These are phyloP conservation scores for Artemisia argyi DNA, from an alignment of 129 eudicot species.

Conservation along the genomic window DNA sequence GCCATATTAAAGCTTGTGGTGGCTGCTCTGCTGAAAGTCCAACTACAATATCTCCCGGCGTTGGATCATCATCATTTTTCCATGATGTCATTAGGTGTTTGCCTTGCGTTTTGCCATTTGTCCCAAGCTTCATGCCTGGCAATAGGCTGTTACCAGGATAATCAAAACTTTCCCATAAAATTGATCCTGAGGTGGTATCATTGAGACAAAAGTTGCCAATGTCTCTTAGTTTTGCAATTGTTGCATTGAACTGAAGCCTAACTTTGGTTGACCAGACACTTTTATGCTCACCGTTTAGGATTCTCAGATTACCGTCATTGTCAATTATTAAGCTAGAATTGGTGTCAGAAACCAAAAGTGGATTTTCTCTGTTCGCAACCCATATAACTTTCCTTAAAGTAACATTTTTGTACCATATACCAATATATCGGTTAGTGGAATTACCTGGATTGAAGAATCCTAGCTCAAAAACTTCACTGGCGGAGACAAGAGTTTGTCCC, in stretches of 20 bases:
- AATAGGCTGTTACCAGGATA: conserved; percentile 17
- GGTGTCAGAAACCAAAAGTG: conserved; percentile 12
- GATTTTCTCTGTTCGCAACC: conserved; percentile 32
- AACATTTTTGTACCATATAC: background rate
- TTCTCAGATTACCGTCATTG: conserved; percentile 18
- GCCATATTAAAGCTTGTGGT: conserved; percentile 22
- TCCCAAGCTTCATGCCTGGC: conserved; percentile 26
- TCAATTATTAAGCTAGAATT: conserved; percentile 11
- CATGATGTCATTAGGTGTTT: conserved; percentile 22
- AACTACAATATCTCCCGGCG: conserved; percentile 3
- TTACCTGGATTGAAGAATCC: conserved; percentile 8
- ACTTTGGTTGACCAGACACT: conserved; percentile 25
- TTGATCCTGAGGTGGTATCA: conserved; percentile 10
- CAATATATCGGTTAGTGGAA: conserved; percentile 8
- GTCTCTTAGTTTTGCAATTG: conserved; percentile 26
- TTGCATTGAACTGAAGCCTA: background rate
- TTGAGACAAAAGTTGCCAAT: conserved; percentile 22
- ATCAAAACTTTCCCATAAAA: conserved; percentile 1
- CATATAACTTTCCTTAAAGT: conserved; percentile 1
- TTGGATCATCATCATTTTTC: conserved; percentile 4
- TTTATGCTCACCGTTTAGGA: conserved; percentile 10
- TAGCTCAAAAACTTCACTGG: conserved; percentile 9
- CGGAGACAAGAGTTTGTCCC: conserved; percentile 21
- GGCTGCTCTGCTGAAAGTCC: conserved; percentile 25
- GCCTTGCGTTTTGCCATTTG: background rate